Conservation (phyloP, 202 grass and related monocot species). For the Schoenoplectus tabernaemontani region DNA sequence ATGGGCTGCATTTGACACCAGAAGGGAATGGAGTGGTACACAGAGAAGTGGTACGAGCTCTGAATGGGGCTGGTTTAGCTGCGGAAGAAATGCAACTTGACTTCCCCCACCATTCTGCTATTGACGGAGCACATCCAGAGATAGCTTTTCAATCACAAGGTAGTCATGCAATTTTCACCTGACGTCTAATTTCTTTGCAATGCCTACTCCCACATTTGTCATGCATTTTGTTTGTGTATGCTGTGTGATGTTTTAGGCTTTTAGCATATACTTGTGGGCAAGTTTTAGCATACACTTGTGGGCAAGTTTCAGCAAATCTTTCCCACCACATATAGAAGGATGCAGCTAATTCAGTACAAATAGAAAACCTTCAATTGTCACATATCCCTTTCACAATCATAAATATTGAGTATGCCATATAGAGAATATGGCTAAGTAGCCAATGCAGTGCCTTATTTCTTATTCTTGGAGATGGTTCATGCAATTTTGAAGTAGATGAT, state of each 20-base stretch:
- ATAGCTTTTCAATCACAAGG: constrained; percentile 49
- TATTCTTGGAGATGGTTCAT: background rate
- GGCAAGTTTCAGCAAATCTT: background rate
- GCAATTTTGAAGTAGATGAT: background rate
- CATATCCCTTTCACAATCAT: background rate
- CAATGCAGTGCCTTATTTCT: background rate
- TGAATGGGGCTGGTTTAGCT: constrained; percentile 40
- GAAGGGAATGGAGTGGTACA: constrained; percentile 70
- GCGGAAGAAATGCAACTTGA: constrained; percentile 61
- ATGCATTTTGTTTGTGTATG: background rate
- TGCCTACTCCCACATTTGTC: background rate
- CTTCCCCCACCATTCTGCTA: constrained; percentile 76
- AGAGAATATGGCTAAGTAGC: background rate
- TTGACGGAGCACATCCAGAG: constrained; percentile 44
- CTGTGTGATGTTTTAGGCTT: background rate
- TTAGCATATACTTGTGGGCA: background rate
- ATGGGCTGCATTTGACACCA: constrained; percentile 67
- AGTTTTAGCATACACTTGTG: background rate
- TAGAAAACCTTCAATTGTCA: background rate
- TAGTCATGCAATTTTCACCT: background rate
- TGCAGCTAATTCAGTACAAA: background rate
- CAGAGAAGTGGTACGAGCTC: constrained; percentile 43
- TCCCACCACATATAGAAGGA: background rate
- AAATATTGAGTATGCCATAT: background rate
- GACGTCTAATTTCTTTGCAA: background rate